Evolutionary conservation across 176 grass and related monocot genomes (phyloP), one percentile per base, ranked within the genome.

Genomic region (Zea mays): DNA sequence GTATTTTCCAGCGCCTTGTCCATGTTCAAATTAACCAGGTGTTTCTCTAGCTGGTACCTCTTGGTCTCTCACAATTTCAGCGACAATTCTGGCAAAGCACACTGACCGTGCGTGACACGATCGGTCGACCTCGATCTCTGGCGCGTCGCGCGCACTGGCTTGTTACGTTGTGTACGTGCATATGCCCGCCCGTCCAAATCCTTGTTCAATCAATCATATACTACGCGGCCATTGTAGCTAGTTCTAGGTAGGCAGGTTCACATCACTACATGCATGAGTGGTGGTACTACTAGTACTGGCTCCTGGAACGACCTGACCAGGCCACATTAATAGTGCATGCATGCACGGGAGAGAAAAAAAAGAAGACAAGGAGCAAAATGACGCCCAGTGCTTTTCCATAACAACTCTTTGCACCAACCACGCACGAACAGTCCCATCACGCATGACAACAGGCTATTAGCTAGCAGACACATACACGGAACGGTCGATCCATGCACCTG

Each of bases 161-260:
- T 65, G 39, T 60, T 64, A 27, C 27, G 27, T 1, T 27, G 27
- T 27, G 27, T 27, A 49, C 35, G 44, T 40, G 63, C 63, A 85
- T 73, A 85, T 73, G 27, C 27, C 27, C 27, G 67, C n/a, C 59
- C 40, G 73, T 75, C 71, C 71, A 76, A 70, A 49, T 71, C 55
- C 35, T 35, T 63, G 39, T 76, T 76, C 76, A 34, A 80, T 65
- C 81, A 71, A 88, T 76, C 71, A 84, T 70, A 67, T 15, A 75
- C 70, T 21, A 27, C 44, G 69, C 21, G 7, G 65, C 43, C 19
- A 70, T 33, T 66, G 27, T 27, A 27, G 27, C 75, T 78, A 78
- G 62, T 54, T 78, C 36, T 78, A 76, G 76, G 69, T 64, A 80
- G 70, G 82, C 71, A 76, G 81, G 81, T 76, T 84, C 76, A 75